Evolutionary conservation across 345 rosid species (phyloP).

Genomic region (Heritiera littoralis): DNA sequence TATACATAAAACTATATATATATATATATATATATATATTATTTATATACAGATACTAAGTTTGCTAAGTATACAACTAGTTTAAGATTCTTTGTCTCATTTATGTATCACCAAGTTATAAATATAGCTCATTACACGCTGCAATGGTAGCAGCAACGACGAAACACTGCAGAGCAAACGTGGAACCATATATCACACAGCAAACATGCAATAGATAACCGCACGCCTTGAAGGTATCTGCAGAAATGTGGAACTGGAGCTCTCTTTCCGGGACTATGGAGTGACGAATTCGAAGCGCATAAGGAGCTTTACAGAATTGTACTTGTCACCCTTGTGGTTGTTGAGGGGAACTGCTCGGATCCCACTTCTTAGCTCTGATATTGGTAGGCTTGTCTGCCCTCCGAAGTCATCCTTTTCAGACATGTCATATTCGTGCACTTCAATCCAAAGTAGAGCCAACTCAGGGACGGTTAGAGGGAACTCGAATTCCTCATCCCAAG

Average conservation of each 20-base stretch:
- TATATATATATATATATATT: no score
- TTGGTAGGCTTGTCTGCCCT: slow-evolving; percentile 85
- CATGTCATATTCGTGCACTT: slow-evolving; percentile 86
- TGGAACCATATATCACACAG: neutral
- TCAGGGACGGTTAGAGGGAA: slow-evolving; percentile 84
- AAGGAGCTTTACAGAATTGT: slow-evolving; percentile 75
- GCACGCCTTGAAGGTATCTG: slow-evolving; percentile 19
- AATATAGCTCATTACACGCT: neutral
- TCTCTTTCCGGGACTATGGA: neutral
- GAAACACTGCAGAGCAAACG: neutral
- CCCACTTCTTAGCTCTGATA: slow-evolving; percentile 71
- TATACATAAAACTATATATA: no score
- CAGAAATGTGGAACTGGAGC: slow-evolving; percentile 8
- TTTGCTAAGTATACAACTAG: neutral
- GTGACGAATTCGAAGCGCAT: slow-evolving; percentile 53
- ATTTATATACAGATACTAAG: no score
- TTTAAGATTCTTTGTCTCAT: neutral
- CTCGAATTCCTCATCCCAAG: slow-evolving; percentile 80
- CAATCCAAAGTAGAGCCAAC: slow-evolving; percentile 72
- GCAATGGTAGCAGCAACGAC: neutral
- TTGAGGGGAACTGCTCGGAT: slow-evolving; percentile 68
- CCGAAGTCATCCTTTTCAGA: slow-evolving; percentile 89
- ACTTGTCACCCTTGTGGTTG: slow-evolving; percentile 51
- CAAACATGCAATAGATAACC: neutral
- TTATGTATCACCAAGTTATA: neutral